These are phyloP conservation scores for Clonostachys solani DNA, from an alignment of 2,329 filamentous ascomycete genomes.

Conservation along the genomic window DNA sequence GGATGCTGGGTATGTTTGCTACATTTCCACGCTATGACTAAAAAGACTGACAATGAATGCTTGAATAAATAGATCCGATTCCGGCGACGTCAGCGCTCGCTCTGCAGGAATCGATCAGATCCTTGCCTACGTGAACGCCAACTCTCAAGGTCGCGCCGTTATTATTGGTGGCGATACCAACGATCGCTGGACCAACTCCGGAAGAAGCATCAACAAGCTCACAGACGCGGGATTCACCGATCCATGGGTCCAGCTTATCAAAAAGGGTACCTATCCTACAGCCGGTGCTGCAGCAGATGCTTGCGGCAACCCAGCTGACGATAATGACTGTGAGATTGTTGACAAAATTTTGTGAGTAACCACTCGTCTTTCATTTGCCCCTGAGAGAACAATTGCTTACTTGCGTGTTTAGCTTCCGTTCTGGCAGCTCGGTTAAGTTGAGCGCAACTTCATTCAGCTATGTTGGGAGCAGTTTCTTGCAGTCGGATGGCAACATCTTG, in stretches of 20 bases:
- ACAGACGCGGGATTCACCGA: slow-evolving; percentile 50
- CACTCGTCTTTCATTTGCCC: slow-evolving; percentile 7
- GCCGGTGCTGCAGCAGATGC: slow-evolving; percentile 25
- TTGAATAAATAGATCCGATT: slow-evolving; percentile 30
- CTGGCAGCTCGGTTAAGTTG: slow-evolving; percentile 38
- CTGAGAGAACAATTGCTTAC: background rate
- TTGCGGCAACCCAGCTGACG: slow-evolving; percentile 54
- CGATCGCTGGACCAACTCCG: slow-evolving; percentile 50
- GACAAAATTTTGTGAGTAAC: slow-evolving; percentile 53
- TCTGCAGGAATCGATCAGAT: slow-evolving; percentile 56
- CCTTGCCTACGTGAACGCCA: slow-evolving; percentile 47
- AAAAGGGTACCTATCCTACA: slow-evolving; percentile 38
- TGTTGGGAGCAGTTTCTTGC: slow-evolving; percentile 50
- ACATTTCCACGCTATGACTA: background rate
- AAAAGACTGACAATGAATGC: background rate
- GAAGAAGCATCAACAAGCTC: slow-evolving; percentile 43
- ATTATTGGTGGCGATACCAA: slow-evolving; percentile 64
- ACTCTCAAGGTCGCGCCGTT: slow-evolving; percentile 57
- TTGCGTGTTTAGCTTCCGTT: slow-evolving; percentile 36
- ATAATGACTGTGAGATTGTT: slow-evolving; percentile 56
- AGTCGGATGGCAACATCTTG: slow-evolving; percentile 49
- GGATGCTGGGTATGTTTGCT: slow-evolving; percentile 43
- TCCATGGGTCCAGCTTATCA: slow-evolving; percentile 53
- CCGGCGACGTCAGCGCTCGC: slow-evolving; percentile 48
- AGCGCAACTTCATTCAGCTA: slow-evolving; percentile 49